Percentiles rank a stretch among this genome's conserved stretches.
phyloP scores from a whole-genome alignment of 768 basidiomycete species.

The Suillus tomentosus region DNA sequence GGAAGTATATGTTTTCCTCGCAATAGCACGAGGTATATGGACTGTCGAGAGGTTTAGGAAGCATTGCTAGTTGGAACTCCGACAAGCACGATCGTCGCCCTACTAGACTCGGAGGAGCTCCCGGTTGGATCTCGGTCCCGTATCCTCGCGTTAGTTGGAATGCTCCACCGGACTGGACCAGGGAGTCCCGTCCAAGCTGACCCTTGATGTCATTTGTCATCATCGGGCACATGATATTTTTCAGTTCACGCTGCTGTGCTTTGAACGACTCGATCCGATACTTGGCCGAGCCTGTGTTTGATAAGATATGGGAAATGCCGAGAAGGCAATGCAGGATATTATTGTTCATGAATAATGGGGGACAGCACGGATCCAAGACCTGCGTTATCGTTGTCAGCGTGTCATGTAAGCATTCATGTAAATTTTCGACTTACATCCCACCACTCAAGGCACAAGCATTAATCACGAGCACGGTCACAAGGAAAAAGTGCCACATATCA shows the following conservation, averaged over 20 bases:
- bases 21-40: conserved; percentile 65
- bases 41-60: conserved; percentile 26
- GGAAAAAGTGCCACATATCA: not conserved
- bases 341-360: not conserved
- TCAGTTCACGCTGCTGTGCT: not conserved
- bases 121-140: not conserved
- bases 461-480: not conserved
- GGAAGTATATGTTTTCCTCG: conserved; percentile 73
- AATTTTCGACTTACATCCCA: not conserved
- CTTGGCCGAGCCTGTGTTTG: not conserved
- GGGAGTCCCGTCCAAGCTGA: not conserved
- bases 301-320: conserved; percentile 6
- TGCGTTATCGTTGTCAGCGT: not conserved
- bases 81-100: conserved; percentile 8
- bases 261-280: not conserved
- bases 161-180: too few relatives aligned
- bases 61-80: conserved; percentile 27
- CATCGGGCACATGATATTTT: not conserved
- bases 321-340: conserved; percentile 5
- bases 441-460: not conserved
- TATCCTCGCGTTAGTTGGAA: not conserved
- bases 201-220: not conserved
- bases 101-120: not conserved
- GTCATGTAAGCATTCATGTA: not conserved
- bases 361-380: conserved; percentile 5